phyloP scores from a whole-genome alignment of 352 stramenopile species.

The Thalassiosira oceanica region DNA sequence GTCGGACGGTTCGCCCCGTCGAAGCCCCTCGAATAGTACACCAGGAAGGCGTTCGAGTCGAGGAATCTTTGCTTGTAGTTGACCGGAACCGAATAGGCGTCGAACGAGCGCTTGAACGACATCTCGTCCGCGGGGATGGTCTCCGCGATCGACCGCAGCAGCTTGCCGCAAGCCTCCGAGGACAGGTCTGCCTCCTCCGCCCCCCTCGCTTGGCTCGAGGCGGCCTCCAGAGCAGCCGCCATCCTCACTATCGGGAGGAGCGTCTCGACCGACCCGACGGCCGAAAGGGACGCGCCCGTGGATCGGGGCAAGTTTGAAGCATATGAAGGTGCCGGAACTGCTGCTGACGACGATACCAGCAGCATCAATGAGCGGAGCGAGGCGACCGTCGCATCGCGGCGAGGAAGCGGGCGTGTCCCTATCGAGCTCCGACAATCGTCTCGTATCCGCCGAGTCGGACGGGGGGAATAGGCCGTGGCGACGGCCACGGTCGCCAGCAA shows the following conservation, averaged over 20 bases:
- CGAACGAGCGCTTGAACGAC: conserved; percentile 77
- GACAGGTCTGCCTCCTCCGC: conserved; percentile 3
- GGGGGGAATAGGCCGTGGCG: too few species aligned
- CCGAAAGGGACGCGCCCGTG: conserved; percentile 54
- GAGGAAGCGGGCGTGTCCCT: too few species aligned
- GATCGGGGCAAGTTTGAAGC: conserved; percentile 60
- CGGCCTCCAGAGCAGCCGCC: conserved; percentile 18
- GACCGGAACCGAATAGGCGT: conserved; percentile 73
- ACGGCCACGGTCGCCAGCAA: too few species aligned
- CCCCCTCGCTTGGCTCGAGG: conserved; percentile 23
- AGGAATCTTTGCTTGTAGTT: conserved; percentile 82
- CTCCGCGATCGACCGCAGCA: conserved; percentile 12
- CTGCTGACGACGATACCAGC: too few species aligned
- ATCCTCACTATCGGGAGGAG: conserved; percentile 61
- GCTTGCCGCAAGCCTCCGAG: conserved; percentile 16
- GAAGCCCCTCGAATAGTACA: conserved; percentile 82
- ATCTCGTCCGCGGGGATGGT: conserved; percentile 60
- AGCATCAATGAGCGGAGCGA: too few species aligned
- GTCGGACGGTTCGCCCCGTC: conserved; percentile 60
- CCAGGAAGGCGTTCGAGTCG: conserved; percentile 82
- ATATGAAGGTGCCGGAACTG: conserved; percentile 4
- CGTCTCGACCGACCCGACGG: conserved; percentile 54
- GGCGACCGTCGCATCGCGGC: too few species aligned
- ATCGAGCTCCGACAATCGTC: too few species aligned
- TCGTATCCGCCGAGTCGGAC: too few species aligned